Evolutionary conservation across 2,329 filamentous ascomycete species (phyloP).

Genomic region (Polychaeton citri): DNA sequence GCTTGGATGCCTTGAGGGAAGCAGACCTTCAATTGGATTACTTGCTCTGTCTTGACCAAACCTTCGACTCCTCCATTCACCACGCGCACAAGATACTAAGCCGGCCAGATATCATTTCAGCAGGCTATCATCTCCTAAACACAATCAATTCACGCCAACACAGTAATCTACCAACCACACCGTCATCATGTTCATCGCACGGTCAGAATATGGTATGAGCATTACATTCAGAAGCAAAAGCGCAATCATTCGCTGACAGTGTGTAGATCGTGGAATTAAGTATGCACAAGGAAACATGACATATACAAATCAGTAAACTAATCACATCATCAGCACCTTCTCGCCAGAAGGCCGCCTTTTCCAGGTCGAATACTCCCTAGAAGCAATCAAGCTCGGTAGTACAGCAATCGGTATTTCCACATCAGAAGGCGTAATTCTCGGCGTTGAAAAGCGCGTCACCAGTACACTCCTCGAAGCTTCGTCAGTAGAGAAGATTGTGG

Average conservation of each 20-base stretch:
- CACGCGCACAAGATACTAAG: no score
- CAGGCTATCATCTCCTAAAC: no score
- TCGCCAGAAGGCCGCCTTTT: conserved; percentile 98
- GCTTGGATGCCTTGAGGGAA: no score
- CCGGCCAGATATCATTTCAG: no score
- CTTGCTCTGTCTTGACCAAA: no score
- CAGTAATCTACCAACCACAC: conserved; percentile 2
- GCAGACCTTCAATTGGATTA: no score
- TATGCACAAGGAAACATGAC: no score
- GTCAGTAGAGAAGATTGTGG: conserved; percentile 98
- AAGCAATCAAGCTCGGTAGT: conserved; percentile 98
- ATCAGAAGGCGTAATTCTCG: conserved; percentile 85
- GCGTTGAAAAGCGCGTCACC: conserved; percentile 97
- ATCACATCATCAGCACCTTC: conserved; percentile 60
- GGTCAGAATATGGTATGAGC: conserved; percentile 96
- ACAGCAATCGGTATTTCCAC: conserved; percentile 96
- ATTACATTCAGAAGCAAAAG: conserved; percentile 11
- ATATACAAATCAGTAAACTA: conserved; percentile 61
- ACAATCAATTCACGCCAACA: no score
- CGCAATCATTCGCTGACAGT: conserved; percentile 3
- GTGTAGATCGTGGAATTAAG: conserved; percentile 91
- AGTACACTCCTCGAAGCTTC: conserved; percentile 94
- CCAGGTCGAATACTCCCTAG: conserved; percentile 99
- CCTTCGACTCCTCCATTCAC: no score
- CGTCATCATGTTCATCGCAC: conserved; percentile 95